A percentile compares a stretch with the other conserved stretches of the same genome.
These are phyloP conservation scores for Nitzschia putrida DNA, from an alignment of 108 stramenopile genomes.

Conservation along the genomic window DNA sequence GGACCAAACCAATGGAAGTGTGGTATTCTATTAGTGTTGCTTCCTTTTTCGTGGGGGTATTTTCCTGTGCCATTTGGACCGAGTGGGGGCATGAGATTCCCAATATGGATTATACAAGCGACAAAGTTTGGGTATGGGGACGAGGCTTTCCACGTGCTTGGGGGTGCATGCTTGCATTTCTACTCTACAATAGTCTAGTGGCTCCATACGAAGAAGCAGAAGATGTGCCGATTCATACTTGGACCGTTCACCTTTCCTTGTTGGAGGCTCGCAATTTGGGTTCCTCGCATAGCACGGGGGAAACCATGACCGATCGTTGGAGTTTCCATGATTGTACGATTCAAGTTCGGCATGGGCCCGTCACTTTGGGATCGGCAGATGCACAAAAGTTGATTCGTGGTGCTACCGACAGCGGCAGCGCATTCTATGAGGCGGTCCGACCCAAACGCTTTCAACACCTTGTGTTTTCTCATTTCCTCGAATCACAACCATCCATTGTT, in stretches of 20 bases:
- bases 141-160: constrained; percentile 10
- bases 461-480: constrained; percentile 16
- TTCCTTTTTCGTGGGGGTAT: neutral
- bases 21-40: constrained; percentile 11
- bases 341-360: constrained; percentile 5
- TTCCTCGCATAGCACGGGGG: neutral
- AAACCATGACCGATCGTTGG: neutral
- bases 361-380: neutral
- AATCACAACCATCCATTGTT: neutral
- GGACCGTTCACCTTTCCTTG: neutral
- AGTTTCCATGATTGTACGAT: neutral
- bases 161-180: constrained; percentile 5
- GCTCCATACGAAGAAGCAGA: neutral
- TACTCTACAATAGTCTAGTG: neutral
- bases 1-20: constrained; percentile 5
- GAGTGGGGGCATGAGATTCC: neutral
- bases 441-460: neutral
- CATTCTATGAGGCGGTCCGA: neutral
- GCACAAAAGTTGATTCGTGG: neutral
- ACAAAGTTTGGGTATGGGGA: constrained; percentile 11
- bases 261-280: constrained; percentile 1
- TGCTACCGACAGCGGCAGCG: neutral
- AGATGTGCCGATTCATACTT: constrained; percentile 2
- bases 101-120: neutral
- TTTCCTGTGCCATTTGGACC: neutral